phyloP scores from a whole-genome alignment of 352 stramenopile genomes.

The Phytophthora citricola region DNA sequence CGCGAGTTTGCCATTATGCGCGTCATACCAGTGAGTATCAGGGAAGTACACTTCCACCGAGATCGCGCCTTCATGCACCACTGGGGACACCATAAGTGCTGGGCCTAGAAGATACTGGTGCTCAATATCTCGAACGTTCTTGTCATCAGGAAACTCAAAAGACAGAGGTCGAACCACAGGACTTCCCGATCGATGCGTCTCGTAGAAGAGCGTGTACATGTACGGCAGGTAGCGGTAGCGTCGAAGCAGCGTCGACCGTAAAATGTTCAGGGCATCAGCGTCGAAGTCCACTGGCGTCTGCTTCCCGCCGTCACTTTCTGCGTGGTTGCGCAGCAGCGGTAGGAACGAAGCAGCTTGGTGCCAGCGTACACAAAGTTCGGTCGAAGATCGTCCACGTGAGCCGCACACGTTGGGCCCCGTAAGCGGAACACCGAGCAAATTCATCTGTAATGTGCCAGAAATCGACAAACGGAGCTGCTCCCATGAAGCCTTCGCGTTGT shows the following conservation, averaged over 20 bases:
- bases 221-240: constrained; percentile 86
- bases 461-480: constrained; percentile 82
- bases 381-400: constrained; percentile 47
- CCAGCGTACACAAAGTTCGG: constrained; percentile 85
- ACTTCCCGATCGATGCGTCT: constrained; percentile 50
- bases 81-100: constrained; percentile 82
- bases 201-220: constrained; percentile 86
- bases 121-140: constrained; percentile 46
- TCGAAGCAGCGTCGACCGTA: constrained; percentile 61
- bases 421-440: constrained; percentile 77
- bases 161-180: constrained; percentile 62
- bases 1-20: constrained; percentile 50
- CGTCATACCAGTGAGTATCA: constrained; percentile 73
- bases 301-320: constrained; percentile 34
- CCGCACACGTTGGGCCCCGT: constrained; percentile 76
- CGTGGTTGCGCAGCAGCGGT: constrained; percentile 82
- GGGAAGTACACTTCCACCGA: constrained; percentile 70
- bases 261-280: constrained; percentile 63
- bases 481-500: constrained; percentile 68
- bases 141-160: constrained; percentile 73
- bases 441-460: constrained; percentile 75
- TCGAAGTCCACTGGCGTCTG: constrained; percentile 80
- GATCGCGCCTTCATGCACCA: constrained; percentile 71
- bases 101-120: constrained; percentile 77
- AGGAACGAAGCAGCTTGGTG: constrained; percentile 83